Percentiles rank a stretch among this genome's conserved stretches.
phyloP scores from a whole-genome alignment of 2,329 filamentous ascomycete genomes.

The Arthroderma sp. region DNA sequence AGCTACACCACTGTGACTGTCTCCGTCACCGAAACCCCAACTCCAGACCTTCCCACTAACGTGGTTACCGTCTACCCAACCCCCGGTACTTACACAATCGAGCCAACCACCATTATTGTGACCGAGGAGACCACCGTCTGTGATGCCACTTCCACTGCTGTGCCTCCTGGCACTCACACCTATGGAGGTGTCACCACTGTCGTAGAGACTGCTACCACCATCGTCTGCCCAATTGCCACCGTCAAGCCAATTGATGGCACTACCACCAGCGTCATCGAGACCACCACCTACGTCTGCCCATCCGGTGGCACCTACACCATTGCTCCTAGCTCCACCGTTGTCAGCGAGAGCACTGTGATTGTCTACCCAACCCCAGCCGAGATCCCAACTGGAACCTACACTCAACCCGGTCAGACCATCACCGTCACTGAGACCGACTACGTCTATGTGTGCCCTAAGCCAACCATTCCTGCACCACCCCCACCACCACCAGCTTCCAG shows the following conservation, averaged over 20 bases:
- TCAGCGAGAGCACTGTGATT: constrained; percentile 38
- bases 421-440: constrained; percentile 56
- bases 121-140: constrained; percentile 55
- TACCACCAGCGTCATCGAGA: constrained; percentile 54
- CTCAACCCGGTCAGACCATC: constrained; percentile 50
- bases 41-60: constrained; percentile 32
- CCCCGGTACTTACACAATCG: constrained; percentile 62
- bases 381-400: constrained; percentile 60
- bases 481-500: constrained; percentile 16
- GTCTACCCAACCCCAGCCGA: constrained; percentile 54
- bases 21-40: constrained; percentile 14
- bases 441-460: constrained; percentile 59
- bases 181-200: constrained; percentile 60
- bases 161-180: constrained; percentile 54
- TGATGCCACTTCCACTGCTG: constrained; percentile 47
- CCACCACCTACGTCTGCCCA: constrained; percentile 62
- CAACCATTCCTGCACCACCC: constrained; percentile 29
- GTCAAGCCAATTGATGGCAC: constrained; percentile 44
- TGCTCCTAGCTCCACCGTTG: constrained; percentile 51
- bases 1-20: constrained; percentile 27
- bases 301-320: constrained; percentile 64
- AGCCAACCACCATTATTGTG: constrained; percentile 57
- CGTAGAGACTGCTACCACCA: constrained; percentile 51
- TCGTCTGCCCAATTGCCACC: constrained; percentile 58
- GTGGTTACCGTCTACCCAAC: constrained; percentile 44